Conservation (phyloP, 805 yeast genomes). For the Danielozyma ontarioensis region DNA sequence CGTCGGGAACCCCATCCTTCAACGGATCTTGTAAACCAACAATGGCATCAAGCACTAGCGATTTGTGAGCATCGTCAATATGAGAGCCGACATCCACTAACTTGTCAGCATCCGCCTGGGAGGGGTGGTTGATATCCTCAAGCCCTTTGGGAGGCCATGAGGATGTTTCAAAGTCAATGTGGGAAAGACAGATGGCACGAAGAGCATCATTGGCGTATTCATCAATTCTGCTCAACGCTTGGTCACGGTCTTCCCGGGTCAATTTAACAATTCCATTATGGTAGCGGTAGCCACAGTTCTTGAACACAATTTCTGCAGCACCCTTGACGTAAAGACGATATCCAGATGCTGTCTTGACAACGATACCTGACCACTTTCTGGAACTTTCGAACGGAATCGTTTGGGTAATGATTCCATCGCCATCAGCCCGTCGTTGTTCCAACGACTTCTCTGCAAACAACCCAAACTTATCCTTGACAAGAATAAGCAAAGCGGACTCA, state of each 20-base stretch:
- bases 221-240: conserved; percentile 32
- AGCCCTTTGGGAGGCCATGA: conserved; percentile 68
- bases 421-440: conserved; percentile 29
- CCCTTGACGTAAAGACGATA: conserved; percentile 78
- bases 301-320: conserved; percentile 84
- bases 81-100: conserved; percentile 20
- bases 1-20: conserved; percentile 83
- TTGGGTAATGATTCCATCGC: conserved; percentile 46
- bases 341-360: conserved; percentile 44
- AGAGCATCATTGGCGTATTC: conserved; percentile 72
- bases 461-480: conserved; percentile 57
- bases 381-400: conserved; percentile 87
- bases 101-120: conserved; percentile 38
- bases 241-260: conserved; percentile 23
- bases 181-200: conserved; percentile 86
- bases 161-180: conserved; percentile 52
- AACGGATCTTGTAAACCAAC: conserved; percentile 96
- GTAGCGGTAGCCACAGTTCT: conserved; percentile 44
- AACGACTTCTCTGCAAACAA: conserved; percentile 40
- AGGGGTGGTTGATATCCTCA: conserved; percentile 21
- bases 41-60: conserved; percentile 57
- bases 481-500: conserved; percentile 76
- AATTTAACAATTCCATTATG: conserved; percentile 25
- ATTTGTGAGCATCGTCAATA: conserved; percentile 16
- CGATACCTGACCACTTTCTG: conserved; percentile 88